Base-by-base conservation (phyloP, 148 eudicot genomes). In the Fagopyrum tataricum region DNA sequence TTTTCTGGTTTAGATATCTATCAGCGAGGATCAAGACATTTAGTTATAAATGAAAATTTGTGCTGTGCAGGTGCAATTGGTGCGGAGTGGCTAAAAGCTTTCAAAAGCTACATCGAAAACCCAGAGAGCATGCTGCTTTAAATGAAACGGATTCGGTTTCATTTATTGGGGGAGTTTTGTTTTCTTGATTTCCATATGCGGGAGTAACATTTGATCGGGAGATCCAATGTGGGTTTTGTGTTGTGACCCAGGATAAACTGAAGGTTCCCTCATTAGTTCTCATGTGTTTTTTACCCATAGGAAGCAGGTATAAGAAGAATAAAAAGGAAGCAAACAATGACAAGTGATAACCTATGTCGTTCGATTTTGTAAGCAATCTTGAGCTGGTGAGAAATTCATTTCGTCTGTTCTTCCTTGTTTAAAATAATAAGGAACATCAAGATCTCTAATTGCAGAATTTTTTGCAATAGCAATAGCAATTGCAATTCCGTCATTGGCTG, bases 11-110 rank as follows among this genome's bases (percentile, higher is more conserved):
- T 18, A 13, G 15, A 15, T 55, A 55, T 12, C 26, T 5, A 55
- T 55, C 1, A 20, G 43, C 6, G 39, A 5, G 13, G 42, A 37
- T 64, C 26, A 37, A 64, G 69, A 20, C 43, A 14, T 10, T 64
- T 37, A 12, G 21, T 64, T 37, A 13, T 37, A 13, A 64, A 4
- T 13, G 17, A 21, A 40, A 64, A 37, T 59, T 42, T 74, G 48
- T 7, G 5, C 56, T 75, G 56, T 75, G 76, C 74, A 95, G 99
- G 99, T 87, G 99, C 99, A 26, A 86, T 95, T 39, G 99, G 99
- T 43, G 97, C 99, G 14, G 96, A 92, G 78, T 95, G 99, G 99
- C 85, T 95, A 43, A 95, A 95, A 84, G 99, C 94, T 66, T 95
- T 95, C 74, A 95, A 92, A 82, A 96, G 99, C 72, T 95, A 88